Evolutionary conservation across 805 yeast genomes (phyloP), one percentile per base, ranked within the genome.

Genomic region (Scheffersomyces lignosus): DNA sequence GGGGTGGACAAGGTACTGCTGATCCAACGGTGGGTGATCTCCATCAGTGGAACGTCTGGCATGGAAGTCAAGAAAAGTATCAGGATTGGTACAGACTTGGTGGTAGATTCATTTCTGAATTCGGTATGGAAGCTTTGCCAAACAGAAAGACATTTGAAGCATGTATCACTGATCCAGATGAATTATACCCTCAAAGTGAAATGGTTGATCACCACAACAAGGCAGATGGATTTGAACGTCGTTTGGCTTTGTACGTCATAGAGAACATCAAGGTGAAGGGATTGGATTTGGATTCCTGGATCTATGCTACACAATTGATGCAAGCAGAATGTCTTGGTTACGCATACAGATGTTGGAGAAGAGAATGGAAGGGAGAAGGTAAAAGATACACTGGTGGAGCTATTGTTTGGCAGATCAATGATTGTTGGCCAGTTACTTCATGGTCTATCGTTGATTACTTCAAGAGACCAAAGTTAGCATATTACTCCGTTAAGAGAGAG

Each of bases 11-110:
- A 6, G 38, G 41, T 4, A 49, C 71, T 8, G 40, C 53, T 5
- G 75, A 69, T 41, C 53, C 60, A 4, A 64, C 70, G 1, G 52
- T 61, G 14, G 80, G 80, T 2, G 80, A 75, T 46, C 56, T 71
- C 4, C 80, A 75, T 44, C 78, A 74, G 41, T 75, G 80, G 80
- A 73, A 73, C 43, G 76, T 75, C 6, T 75, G 80, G 80, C 81
- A 75, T 43, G 80, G 80, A 1, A 50, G 59, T 15, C 75, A 73
- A 48, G 70, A 67, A 36, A 64, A 61, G 41, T 75, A 75, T 44
- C 81, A 75, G 42, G 56, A 72, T 46, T 73, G 78, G 78, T 52
- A 54, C 28, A 56, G 60, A 32, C 50, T 75, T 2, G 69, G 63
- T 4, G 80, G 79, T 2, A 44, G 80, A 20, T 76, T 75, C 52